Evolutionary conservation across 805 yeast genomes (phyloP), one percentile per base, ranked within the genome.

Genomic region (Cyberlindnera americana): DNA sequence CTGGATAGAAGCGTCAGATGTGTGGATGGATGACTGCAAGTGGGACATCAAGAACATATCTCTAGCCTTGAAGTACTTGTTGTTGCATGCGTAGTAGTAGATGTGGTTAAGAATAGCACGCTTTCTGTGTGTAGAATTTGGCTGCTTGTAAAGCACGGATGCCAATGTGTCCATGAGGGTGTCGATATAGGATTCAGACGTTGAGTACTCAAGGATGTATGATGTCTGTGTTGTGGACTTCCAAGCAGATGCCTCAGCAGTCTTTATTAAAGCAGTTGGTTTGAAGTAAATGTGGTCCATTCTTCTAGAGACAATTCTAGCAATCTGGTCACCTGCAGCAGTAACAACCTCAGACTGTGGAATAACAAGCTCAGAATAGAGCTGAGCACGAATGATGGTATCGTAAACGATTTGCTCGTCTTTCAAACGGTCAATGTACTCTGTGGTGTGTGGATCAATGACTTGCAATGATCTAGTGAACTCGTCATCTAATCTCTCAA

Each of bases 401-500:
- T 73, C 71, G 69, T 89, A 91, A 40, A 93, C 72, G 27, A 66
- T 66, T 47, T 80, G 73, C 68, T 93, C 99, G 64, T 90, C 96
- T 64, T 82, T 83, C 59, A 93, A 75, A 62, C 98, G 79, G 51
- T 83, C 85, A 51, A 93, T 76, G 64, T 91, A 93, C 64, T 93
- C 99, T 42, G 87, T 81, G 18, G 97, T 84, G 62, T 93, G 97
- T 32, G 97, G 96, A 64, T 93, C 98, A 56, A 88, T 81, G 51
- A 78, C 78, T 60, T 90, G 89, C 55, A 93, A 74, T 33, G 95
- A 87, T 52, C 83, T 80, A 47, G 85, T 84, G 56, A 90, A 83
- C 69, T 93, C 99, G 57, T 91, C 98, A 60, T 89, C 96, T 47
- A 93, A 74, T 64, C 97, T 82, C 69, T 91, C 99, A 46, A 91